Percentiles rank a stretch among this genome's conserved stretches.
phyloP scores from a whole-genome alignment of 768 basidiomycete genomes.

The Termitomyces sp. region DNA sequence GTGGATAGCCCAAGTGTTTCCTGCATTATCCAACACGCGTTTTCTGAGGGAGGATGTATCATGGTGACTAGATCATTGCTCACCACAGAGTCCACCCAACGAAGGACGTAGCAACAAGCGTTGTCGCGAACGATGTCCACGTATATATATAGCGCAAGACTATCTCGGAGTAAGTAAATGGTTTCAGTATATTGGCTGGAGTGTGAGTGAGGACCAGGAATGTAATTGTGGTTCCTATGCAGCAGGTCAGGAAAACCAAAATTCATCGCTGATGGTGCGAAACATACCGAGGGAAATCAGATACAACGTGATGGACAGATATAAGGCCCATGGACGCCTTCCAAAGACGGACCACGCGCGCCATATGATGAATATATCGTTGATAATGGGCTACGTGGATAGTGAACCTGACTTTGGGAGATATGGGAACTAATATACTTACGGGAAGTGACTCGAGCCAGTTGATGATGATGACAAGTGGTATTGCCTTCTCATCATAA shows the following conservation, averaged over 20 bases:
- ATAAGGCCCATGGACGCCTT: background rate
- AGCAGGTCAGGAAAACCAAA: too few species aligned
- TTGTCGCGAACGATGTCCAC: background rate
- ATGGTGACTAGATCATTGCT: background rate
- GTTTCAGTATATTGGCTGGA: background rate
- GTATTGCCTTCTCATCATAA: background rate
- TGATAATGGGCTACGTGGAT: too few species aligned
- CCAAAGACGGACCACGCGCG: background rate
- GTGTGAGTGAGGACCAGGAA: too few species aligned
- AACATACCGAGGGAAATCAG: background rate
- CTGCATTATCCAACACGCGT: background rate
- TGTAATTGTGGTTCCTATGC: background rate
- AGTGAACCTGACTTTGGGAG: too few species aligned
- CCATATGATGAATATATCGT: background rate
- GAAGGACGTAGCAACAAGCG: background rate
- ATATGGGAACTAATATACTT: background rate
- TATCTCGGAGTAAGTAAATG: background rate
- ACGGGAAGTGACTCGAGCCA: background rate
- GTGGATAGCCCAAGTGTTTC: background rate
- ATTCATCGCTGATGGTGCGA: too few species aligned
- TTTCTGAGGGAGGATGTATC: background rate
- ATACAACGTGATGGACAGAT: background rate
- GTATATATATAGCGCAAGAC: background rate
- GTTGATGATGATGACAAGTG: background rate
- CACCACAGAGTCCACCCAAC: background rate